Percentiles rank a stretch among this genome's conserved stretches.
These are phyloP conservation scores for Penicillium paxilli DNA, from an alignment of 495 filamentous ascomycete species.

Conservation along the genomic window DNA sequence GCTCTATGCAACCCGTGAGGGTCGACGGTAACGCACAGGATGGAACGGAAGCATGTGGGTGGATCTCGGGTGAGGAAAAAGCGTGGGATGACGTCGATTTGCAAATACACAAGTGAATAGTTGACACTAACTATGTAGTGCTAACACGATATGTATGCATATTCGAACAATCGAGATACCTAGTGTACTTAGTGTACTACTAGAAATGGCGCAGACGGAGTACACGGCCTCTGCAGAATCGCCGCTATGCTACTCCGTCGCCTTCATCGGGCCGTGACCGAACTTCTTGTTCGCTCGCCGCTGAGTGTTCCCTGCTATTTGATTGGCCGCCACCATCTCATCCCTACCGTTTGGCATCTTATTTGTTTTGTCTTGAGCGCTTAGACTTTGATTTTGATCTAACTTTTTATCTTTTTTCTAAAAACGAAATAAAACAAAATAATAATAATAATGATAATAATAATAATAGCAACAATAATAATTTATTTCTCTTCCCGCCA, in stretches of 20 bases:
- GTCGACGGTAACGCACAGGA: background rate
- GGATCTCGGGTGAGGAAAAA: background rate
- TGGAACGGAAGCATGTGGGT: constrained; percentile 2
- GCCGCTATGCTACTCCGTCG: background rate
- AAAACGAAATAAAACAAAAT: too few species aligned
- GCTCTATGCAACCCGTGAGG: constrained; percentile 6
- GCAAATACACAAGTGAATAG: background rate
- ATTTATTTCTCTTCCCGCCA: background rate
- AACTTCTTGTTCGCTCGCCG: too few species aligned
- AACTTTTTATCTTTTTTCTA: background rate
- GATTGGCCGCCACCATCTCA: background rate
- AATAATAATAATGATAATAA: background rate
- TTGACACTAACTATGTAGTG: background rate
- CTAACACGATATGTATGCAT: too few species aligned
- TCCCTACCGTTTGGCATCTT: background rate
- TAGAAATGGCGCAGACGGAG: background rate
- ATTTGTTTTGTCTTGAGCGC: too few species aligned
- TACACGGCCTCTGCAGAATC: background rate
- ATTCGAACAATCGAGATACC: background rate
- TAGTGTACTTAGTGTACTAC: too few species aligned
- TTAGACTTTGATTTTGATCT: too few species aligned
- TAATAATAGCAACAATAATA: background rate
- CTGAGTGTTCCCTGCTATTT: background rate
- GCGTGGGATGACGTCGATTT: background rate
- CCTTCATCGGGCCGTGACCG: background rate